A percentile compares a stretch with the other conserved stretches of the same genome.
These are phyloP conservation scores for Jackrogersella multiformis DNA, from an alignment of 495 filamentous ascomycete genomes.

Conservation along the genomic window DNA sequence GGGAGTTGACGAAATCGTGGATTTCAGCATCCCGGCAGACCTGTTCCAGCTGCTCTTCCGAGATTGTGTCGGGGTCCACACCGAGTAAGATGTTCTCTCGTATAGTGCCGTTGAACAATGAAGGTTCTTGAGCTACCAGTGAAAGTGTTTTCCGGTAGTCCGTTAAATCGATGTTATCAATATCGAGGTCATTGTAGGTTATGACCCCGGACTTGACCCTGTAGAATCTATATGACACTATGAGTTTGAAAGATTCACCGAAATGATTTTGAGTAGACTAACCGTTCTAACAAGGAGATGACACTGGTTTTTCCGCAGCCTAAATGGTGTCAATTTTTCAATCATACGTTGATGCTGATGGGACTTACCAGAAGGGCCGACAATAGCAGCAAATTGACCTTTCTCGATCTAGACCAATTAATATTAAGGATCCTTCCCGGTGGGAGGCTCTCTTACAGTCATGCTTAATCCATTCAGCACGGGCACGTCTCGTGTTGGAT, in stretches of 20 bases:
- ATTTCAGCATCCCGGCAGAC: slow-evolving; percentile 66
- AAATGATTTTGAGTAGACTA: slow-evolving; percentile 2
- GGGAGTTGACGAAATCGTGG: slow-evolving; percentile 65
- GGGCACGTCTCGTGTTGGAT: slow-evolving; percentile 62
- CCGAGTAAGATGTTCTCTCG: slow-evolving; percentile 69
- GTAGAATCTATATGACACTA: slow-evolving; percentile 60
- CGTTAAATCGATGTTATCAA: slow-evolving; percentile 55
- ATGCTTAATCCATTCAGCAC: slow-evolving; percentile 63
- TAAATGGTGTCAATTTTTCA: slow-evolving; percentile 47
- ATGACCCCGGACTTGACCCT: slow-evolving; percentile 59
- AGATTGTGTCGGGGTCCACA: slow-evolving; percentile 50
- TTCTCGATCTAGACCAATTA: slow-evolving; percentile 60
- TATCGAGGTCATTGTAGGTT: slow-evolving; percentile 58
- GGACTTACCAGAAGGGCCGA: slow-evolving; percentile 58
- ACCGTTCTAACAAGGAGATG: slow-evolving; percentile 69
- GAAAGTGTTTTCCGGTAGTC: slow-evolving; percentile 65
- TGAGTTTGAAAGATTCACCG: slow-evolving; percentile 10
- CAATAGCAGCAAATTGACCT: slow-evolving; percentile 74
- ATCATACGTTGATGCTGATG: neutral
- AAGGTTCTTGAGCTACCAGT: slow-evolving; percentile 68
- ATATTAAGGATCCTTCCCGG: neutral
- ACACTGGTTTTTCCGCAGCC: slow-evolving; percentile 81
- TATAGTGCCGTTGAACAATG: slow-evolving; percentile 68
- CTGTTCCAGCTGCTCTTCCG: slow-evolving; percentile 55
- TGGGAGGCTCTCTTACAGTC: slow-evolving; percentile 46